phyloP scores from a whole-genome alignment of 805 yeast species.

The Millerago galiae region DNA sequence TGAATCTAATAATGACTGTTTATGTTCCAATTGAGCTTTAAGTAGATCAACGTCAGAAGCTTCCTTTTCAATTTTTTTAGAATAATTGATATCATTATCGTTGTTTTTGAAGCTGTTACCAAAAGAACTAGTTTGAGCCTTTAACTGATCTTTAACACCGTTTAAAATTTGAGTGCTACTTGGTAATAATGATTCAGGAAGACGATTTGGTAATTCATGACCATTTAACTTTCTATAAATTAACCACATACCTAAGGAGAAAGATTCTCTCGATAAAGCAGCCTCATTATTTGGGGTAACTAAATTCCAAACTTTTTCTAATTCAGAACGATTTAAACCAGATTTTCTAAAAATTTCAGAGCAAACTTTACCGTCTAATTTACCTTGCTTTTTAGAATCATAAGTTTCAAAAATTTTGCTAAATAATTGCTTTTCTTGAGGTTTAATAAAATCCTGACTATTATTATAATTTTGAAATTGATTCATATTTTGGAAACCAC shows the following conservation, averaged over 20 bases:
- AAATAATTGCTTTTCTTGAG: conserved; percentile 80
- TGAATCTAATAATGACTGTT: conserved; percentile 63
- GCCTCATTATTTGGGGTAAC: conserved; percentile 82
- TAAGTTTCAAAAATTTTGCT: conserved; percentile 85
- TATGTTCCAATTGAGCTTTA: conserved; percentile 63
- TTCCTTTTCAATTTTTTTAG: conserved; percentile 48
- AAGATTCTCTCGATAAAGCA: conserved; percentile 79
- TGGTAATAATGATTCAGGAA: conserved; percentile 88
- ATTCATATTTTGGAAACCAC: conserved; percentile 25
- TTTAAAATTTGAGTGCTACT: conserved; percentile 74
- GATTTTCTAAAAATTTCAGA: conserved; percentile 85
- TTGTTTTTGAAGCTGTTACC: conserved; percentile 64
- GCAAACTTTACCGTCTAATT: conserved; percentile 73
- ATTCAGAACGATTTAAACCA: conserved; percentile 77
- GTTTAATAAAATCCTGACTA: conserved; percentile 64
- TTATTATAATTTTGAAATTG: conserved; percentile 25
- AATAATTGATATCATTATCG: conserved; percentile 54
- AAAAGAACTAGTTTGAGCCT: conserved; percentile 17
- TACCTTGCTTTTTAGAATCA: conserved; percentile 66
- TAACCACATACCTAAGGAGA: conserved; percentile 95
- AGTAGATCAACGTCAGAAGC: conserved; percentile 38
- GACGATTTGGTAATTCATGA: conserved; percentile 67
- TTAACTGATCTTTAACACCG: conserved; percentile 54
- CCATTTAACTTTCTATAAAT: conserved; percentile 90
- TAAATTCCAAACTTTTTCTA: conserved; percentile 87